Evolutionary conservation across 441 rosid genomes (phyloP).

Genomic region (Populus tomentosa): DNA sequence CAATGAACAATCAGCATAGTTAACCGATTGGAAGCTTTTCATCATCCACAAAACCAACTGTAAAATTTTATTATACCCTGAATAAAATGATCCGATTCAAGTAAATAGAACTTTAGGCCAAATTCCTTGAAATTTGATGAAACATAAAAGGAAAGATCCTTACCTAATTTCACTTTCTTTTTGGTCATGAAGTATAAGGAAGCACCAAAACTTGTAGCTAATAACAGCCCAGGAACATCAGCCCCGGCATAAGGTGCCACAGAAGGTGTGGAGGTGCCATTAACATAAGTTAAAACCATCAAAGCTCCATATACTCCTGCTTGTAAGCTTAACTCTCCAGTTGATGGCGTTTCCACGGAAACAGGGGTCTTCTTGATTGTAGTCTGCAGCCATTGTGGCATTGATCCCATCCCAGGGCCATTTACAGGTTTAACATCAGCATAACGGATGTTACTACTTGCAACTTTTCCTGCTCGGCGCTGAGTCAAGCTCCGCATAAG

Average conservation of each 20-base stretch:
- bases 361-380: conserved; percentile 53
- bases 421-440: conserved; percentile 81
- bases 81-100: not conserved
- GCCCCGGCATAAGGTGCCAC: conserved; percentile 52
- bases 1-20: not conserved
- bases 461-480: conserved; percentile 87
- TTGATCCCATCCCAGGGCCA: conserved; percentile 43
- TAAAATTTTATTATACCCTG: not conserved
- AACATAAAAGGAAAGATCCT: conserved; percentile 2
- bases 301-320: conserved; percentile 90
- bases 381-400: conserved; percentile 73
- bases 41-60: not conserved
- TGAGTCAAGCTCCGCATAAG: conserved; percentile 91
- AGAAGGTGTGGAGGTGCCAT: conserved; percentile 57
- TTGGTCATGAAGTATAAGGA: conserved; percentile 87
- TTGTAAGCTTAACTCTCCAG: conserved; percentile 66
- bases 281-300: conserved; percentile 74
- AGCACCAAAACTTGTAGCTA: conserved; percentile 87
- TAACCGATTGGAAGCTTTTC: not conserved
- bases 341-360: conserved; percentile 66
- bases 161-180: conserved; percentile 84
- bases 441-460: conserved; percentile 63
- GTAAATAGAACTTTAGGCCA: not conserved
- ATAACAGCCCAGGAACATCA: conserved; percentile 79
- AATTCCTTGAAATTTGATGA: not conserved